These are phyloP conservation scores for Vanilla planifolia DNA, from an alignment of 106 monocot species.

Conservation along the genomic window DNA sequence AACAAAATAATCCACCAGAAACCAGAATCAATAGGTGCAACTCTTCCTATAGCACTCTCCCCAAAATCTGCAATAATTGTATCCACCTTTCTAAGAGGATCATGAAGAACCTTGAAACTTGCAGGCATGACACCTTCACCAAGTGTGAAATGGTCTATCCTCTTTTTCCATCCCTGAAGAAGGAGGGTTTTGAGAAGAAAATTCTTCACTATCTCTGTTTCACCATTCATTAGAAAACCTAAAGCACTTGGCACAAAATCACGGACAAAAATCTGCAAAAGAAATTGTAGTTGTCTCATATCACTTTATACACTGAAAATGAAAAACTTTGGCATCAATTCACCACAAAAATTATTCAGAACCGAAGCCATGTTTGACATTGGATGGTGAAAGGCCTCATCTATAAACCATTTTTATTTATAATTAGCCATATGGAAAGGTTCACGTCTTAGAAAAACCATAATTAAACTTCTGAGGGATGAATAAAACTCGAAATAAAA, in stretches of 20 bases:
- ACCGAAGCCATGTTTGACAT: too few relatives aligned
- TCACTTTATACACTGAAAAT: too few relatives aligned
- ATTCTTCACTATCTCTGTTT: conserved; percentile 26
- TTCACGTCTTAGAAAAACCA: too few relatives aligned
- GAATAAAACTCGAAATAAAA: too few relatives aligned
- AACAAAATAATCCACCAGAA: conserved; percentile 45
- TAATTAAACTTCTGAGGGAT: too few relatives aligned
- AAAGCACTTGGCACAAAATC: conserved; percentile 37
- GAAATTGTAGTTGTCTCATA: too few relatives aligned
- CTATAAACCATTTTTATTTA: too few relatives aligned
- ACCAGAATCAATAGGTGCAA: conserved; percentile 31
- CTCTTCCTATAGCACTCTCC: conserved; percentile 29
- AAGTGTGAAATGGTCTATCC: conserved; percentile 30
- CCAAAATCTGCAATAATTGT: conserved; percentile 33
- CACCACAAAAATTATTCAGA: too few relatives aligned
- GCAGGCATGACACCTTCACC: conserved; percentile 38
- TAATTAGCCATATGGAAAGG: too few relatives aligned
- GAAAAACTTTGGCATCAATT: too few relatives aligned
- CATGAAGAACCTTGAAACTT: conserved; percentile 36
- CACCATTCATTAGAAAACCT: conserved; percentile 32
- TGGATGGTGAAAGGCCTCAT: too few relatives aligned
- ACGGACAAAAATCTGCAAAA: conserved; percentile 36
- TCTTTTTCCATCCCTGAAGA: conserved; percentile 30
- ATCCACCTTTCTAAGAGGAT: conserved; percentile 15
- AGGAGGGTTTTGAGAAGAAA: conserved; percentile 26